Conservation (phyloP, 768 basidiomycete species). For the Mycena metata region DNA sequence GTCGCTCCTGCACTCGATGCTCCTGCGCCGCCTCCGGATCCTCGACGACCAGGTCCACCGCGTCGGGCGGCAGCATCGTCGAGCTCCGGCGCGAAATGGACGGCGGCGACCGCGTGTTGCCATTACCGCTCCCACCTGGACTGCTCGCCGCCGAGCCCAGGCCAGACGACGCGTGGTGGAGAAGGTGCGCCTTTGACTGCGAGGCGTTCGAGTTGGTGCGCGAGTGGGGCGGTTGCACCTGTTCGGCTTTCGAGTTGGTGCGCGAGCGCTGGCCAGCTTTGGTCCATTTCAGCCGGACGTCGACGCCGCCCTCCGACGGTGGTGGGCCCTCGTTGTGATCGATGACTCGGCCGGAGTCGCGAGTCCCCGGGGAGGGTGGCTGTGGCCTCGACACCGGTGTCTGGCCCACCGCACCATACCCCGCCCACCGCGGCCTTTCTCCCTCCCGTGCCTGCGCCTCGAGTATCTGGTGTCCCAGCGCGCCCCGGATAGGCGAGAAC, state of each 20-base stretch:
- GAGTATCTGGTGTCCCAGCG: conserved; percentile 54
- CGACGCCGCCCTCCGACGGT: conserved; percentile 44
- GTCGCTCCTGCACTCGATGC: conserved; percentile 56
- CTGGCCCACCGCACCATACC: conserved; percentile 69
- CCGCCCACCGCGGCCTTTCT: conserved; percentile 60
- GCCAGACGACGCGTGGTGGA: not conserved
- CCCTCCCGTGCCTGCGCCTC: conserved; percentile 43
- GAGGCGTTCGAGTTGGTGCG: conserved; percentile 36
- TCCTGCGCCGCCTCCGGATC: conserved; percentile 68
- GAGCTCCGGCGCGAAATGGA: conserved; percentile 50
- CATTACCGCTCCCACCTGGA: conserved; percentile 5
- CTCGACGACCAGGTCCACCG: conserved; percentile 91
- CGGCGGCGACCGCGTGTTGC: conserved; percentile 47
- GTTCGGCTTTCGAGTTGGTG: conserved; percentile 31
- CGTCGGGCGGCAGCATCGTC: conserved; percentile 71
- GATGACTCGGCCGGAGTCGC: conserved; percentile 50
- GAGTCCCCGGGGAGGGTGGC: not conserved
- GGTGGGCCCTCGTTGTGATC: conserved; percentile 59
- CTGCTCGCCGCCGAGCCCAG: not conserved
- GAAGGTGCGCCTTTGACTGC: conserved; percentile 14
- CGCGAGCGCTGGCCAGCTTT: conserved; percentile 25
- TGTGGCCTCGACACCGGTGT: conserved; percentile 34
- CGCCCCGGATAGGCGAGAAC: conserved; percentile 71
- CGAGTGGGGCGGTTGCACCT: conserved; percentile 39
- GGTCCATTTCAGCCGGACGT: conserved; percentile 65